These are phyloP conservation scores for Tolypocladium endophyticum DNA, from an alignment of 2,329 filamentous ascomycete species.

Conservation along the genomic window DNA sequence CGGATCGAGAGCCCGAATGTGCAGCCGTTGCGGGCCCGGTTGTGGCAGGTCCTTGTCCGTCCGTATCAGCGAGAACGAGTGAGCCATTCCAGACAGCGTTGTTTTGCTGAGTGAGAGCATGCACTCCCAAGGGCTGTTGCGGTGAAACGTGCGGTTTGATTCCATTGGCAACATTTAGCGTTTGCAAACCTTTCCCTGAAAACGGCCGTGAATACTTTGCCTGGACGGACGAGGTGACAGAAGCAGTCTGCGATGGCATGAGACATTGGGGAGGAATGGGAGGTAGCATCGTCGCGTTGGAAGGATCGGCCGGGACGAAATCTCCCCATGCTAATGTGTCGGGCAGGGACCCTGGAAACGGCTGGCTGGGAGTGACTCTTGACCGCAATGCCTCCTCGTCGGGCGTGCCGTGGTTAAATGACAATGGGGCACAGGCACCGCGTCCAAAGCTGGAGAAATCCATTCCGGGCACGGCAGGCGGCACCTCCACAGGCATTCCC, in stretches of 20 bases:
- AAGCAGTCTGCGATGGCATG: conserved; percentile 40
- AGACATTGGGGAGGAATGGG: conserved; percentile 40
- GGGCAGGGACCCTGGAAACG: conserved; percentile 34
- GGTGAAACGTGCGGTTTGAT: conserved; percentile 20
- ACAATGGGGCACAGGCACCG: conserved; percentile 14
- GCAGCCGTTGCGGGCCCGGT: conserved; percentile 11
- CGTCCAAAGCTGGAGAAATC: conserved; percentile 29
- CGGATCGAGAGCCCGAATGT: conserved; percentile 15
- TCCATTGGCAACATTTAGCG: conserved; percentile 29
- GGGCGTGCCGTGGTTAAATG: conserved; percentile 22
- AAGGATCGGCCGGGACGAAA: conserved; percentile 25
- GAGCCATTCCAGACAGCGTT: conserved; percentile 9
- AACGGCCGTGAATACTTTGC: conserved; percentile 44
- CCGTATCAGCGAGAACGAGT: conserved; percentile 13
- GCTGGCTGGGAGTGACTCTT: conserved; percentile 15
- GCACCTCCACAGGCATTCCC: conserved; percentile 33
- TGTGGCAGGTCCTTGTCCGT: conserved; percentile 4
- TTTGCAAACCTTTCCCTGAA: conserved; percentile 43
- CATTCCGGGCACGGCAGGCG: conserved; percentile 22
- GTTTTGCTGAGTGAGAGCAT: conserved; percentile 5
- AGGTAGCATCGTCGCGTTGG: conserved; percentile 21
- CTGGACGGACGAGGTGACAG: conserved; percentile 39
- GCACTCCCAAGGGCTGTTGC: conserved; percentile 14
- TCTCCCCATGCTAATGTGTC: conserved; percentile 46
- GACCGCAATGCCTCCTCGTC: conserved; percentile 13